Base-by-base conservation (phyloP, 1,284 basidiomycete genomes). In the Baeospora myosura region DNA sequence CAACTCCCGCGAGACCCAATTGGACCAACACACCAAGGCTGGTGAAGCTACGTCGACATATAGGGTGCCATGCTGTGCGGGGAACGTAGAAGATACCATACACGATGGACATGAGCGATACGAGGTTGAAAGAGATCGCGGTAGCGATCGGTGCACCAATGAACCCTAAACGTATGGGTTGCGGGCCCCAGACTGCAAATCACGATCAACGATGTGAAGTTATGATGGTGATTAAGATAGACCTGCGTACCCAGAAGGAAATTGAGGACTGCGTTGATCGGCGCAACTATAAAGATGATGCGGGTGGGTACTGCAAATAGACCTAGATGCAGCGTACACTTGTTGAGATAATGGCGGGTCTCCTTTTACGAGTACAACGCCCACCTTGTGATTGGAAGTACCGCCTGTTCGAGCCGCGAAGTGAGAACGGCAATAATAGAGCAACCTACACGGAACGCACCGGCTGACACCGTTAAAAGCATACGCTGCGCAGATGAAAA, bases 111-210 rank as follows among this genome's bases (percentile, higher is more conserved):
- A 79, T 56, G 28, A 86, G 31, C 7, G 81, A 76, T 44, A 93
- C 84, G 23, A 95, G 68, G 62, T 92, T 95, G 68, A 91, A 90
- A 2, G 87, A 88, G 45, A 95, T 73, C 0, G 88, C 86, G 0
- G 89, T 91, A 0, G 94, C 88, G 26, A 97, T 71, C 0, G 95
- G 94, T 2, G 94, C 94, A 6, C 95, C 95, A 45, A 92, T 80
- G 62, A 93, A 98, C 5, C 95, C 95, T 1, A 98, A 68, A 12
- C 87, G 70, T 41, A 93, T 62, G 2, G 76, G 64, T 22, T 72
- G 64, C 0, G 90, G 90, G 2, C 90, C 90, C 88, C 88, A 92
- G 0, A 94, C 88, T 84, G 39, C 36, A 43, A 53, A 4, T 22
- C 25, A 8, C 21, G n/a, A n/a, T n/a, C n/a, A n/a, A n/a, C n/a